Evolutionary conservation across 2,329 filamentous ascomycete species (phyloP), one percentile per base, ranked within the genome.

Genomic region (Fusarium zealandicum): DNA sequence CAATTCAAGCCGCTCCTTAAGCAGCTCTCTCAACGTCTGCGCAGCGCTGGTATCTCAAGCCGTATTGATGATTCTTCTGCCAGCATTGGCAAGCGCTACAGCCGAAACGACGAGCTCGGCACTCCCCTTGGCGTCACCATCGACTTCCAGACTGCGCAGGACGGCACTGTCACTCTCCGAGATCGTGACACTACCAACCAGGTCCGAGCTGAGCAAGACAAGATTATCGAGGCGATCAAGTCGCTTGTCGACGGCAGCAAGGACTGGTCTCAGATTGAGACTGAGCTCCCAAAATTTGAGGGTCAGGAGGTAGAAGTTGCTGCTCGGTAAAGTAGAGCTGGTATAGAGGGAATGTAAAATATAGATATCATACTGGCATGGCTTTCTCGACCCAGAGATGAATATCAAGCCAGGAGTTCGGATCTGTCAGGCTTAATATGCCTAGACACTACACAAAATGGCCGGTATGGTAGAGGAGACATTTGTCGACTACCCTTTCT

Each of bases 91-190:
- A 96, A 96, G 82, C 89, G 93, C 47, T 98, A 96, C 76, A 87
- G 90, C 72, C 88, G 95, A 69, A 97, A 97, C 73, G 93, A 98
- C 75, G 93, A 98, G 78, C 84, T 97, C 54, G 95, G 93, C 69
- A 98, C 95, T 37, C 92, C 93, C 7, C 88, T 97, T 62, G 93
- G 92, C 71, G 88, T 98, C 74, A 98, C 93, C 0, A 85, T 98
- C 55, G 93, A 98, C 75, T 98, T 97, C 83, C 91, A 98, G 80
- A 96, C 91, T 40, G 80, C 96, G 64, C 87, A 96, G 76, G 92
- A 97, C 73, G 85, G 85, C 71, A 90, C 89, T 7, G 85, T 96
- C 70, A 98, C 93, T 1, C 84, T 98, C 62, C 83, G 93, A 71
- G 93, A 98, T 73, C 88, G 92, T 61, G 95, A 98, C 77, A 89